Evolutionary conservation across 2,329 filamentous ascomycete species (phyloP), one percentile per base, ranked within the genome.

Genomic region (Metarhizium anisopliae): DNA sequence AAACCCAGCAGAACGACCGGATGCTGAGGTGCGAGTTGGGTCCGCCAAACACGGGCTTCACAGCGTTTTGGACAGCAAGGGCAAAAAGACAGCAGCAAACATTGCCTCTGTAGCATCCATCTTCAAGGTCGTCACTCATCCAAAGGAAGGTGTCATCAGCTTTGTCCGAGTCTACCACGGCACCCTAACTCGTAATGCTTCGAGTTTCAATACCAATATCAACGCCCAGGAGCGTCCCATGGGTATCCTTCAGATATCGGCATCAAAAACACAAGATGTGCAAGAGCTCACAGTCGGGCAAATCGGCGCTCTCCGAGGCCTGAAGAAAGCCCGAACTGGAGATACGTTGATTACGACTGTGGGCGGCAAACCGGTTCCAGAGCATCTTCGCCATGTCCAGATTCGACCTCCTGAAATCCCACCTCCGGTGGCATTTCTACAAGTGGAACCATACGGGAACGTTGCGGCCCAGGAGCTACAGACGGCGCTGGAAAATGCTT

Each of bases 361-460:
- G 29, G 82, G 71, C 8, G 72, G 73, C 66, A 80, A 80, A 6
- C 80, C 82, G 0, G 85, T 90, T 1, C 83, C 87, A 18, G 80
- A 84, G 16, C 80, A 83, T 1, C 74, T 96, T 51, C 84, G 86
- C 52, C 85, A 80, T 16, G 74, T 97, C 16, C 91, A 96, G 66
- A 82, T 99, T 40, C 84, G 90, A 16, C 90, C 94, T 0, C 94
- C 95, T 32, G 82, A 89, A 57, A 89, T 96, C 0, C 93, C 94
- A 0, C 91, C 94, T 0, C 91, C 94, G 0, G 94, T 99, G 0
- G 96, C 96, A 66, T 99, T 97, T 69, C 86, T 95, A n/a, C 90
- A 92, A 58, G 85, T 97, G 32, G 93, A 97, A 60, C 90, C 80
- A 0, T 77, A 90, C 62, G 86, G 89, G 63, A 75, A 89, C 36